These are phyloP conservation scores for Hyphopichia fennica DNA, from an alignment of 1,139 yeast genomes.

Conservation along the genomic window DNA sequence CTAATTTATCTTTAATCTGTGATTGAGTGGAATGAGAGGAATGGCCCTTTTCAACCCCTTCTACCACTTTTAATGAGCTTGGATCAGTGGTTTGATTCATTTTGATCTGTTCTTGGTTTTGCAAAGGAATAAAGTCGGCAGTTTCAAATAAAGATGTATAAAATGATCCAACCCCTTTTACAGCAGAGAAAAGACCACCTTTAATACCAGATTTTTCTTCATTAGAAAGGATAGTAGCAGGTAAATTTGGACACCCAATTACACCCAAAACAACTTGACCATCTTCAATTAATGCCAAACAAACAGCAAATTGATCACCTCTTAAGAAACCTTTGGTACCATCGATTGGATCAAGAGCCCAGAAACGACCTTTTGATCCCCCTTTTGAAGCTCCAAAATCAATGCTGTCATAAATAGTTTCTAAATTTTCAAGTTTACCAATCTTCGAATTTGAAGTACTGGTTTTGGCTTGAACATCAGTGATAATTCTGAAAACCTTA, in stretches of 20 bases:
- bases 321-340: slow-evolving; percentile 97
- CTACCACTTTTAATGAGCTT: slow-evolving; percentile 67
- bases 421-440: slow-evolving; percentile 45
- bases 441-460: slow-evolving; percentile 23
- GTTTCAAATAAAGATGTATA: slow-evolving; percentile 46
- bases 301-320: slow-evolving; percentile 96
- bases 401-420: slow-evolving; percentile 61
- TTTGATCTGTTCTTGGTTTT: slow-evolving; percentile 33
- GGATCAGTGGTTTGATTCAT: slow-evolving; percentile 48
- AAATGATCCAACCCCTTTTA: slow-evolving; percentile 71
- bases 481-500: slow-evolving; percentile 51
- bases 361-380: slow-evolving; percentile 75
- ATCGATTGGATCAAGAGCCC: slow-evolving; percentile 98
- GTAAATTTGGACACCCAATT: slow-evolving; percentile 93
- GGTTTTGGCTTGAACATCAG: slow-evolving; percentile 40
- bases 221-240: slow-evolving; percentile 47
- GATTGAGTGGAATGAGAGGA: slow-evolving; percentile 90
- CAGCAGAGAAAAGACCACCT: slow-evolving; percentile 79
- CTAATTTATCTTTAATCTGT: slow-evolving; percentile 62
- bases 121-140: slow-evolving; percentile 36
- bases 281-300: slow-evolving; percentile 83
- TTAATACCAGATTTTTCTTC: slow-evolving; percentile 35
- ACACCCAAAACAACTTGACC: slow-evolving; percentile 87
- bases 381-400: slow-evolving; percentile 81
- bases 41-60: slow-evolving; percentile 96